phyloP scores from a whole-genome alignment of 2,329 filamentous ascomycete genomes.

The Fusarium coffeatum region DNA sequence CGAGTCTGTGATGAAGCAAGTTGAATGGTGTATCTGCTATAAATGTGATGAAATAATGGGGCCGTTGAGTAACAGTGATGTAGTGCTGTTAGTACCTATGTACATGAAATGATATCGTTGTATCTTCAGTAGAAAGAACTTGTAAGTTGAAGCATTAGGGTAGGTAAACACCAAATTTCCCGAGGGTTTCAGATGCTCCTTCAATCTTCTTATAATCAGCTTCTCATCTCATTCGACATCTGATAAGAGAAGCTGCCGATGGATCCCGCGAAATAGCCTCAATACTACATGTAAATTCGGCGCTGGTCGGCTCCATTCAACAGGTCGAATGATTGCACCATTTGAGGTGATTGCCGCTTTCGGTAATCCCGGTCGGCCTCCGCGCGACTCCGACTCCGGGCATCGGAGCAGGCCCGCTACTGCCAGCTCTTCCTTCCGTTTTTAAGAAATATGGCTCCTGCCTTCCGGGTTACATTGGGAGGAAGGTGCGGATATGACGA shows the following conservation, averaged over 20 bases:
- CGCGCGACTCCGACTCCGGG: slow-evolving; percentile 37
- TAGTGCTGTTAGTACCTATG: background rate
- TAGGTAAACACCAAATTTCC: background rate
- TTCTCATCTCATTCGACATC: slow-evolving; percentile 16
- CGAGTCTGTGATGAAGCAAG: background rate
- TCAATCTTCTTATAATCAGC: slow-evolving; percentile 7
- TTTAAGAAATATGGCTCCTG: background rate
- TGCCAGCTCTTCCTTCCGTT: background rate
- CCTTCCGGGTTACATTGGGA: background rate
- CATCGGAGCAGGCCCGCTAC: slow-evolving; percentile 31
- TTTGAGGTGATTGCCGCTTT: slow-evolving; percentile 28
- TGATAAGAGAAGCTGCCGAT: slow-evolving; percentile 22
- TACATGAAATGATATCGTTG: background rate
- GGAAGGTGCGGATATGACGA: background rate
- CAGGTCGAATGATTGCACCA: slow-evolving; percentile 34
- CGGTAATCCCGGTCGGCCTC: slow-evolving; percentile 41
- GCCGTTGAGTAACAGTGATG: background rate
- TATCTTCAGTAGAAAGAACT: background rate
- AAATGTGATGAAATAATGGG: background rate
- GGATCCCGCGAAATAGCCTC: slow-evolving; percentile 44
- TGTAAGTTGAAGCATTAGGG: background rate
- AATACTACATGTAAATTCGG: background rate
- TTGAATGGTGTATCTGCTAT: background rate
- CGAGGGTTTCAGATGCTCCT: background rate
- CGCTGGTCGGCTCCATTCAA: slow-evolving; percentile 7